Percentiles rank a stretch among this genome's conserved stretches.
These are phyloP conservation scores for Vicia villosa DNA, from an alignment of 306 rosid genomes.

Conservation along the genomic window DNA sequence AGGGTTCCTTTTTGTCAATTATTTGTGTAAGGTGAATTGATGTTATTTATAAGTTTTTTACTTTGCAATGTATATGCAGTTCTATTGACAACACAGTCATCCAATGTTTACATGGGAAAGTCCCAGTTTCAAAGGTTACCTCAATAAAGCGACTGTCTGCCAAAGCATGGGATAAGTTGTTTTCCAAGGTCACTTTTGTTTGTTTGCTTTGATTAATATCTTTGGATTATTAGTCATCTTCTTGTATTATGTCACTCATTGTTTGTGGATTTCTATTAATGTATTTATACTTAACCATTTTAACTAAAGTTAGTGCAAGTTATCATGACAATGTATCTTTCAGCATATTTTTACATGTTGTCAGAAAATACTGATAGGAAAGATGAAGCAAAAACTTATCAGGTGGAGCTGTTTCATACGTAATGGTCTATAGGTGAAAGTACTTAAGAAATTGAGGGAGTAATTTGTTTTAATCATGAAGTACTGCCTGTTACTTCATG, in stretches of 20 bases:
- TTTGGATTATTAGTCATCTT: constrained; percentile 20
- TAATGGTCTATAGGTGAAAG: neutral
- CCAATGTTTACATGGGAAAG: constrained; percentile 85
- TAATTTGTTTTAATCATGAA: constrained; percentile 11
- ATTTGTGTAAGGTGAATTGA: constrained; percentile 19
- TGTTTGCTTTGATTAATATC: constrained; percentile 8
- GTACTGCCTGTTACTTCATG: constrained; percentile 1
- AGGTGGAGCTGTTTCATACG: constrained; percentile 4
- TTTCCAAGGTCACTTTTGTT: constrained; percentile 58
- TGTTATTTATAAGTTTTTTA: constrained; percentile 24
- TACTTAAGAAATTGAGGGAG: constrained; percentile 11
- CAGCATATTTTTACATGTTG: constrained; percentile 7
- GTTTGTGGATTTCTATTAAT: constrained; percentile 3
- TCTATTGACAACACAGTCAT: constrained; percentile 67
- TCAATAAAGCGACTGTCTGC: constrained; percentile 73
- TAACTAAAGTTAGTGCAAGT: neutral
- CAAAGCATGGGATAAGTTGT: constrained; percentile 71
- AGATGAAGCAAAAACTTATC: constrained; percentile 25
- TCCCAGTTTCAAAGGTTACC: constrained; percentile 72
- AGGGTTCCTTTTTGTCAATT: constrained; percentile 22
- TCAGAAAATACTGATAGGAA: constrained; percentile 7
- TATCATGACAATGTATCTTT: neutral
- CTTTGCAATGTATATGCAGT: constrained; percentile 49
- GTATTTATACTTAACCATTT: neutral
- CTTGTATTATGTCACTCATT: constrained; percentile 12